phyloP scores from a whole-genome alignment of 2,329 filamentous ascomycete species.

The Fusarium heterosporum region DNA sequence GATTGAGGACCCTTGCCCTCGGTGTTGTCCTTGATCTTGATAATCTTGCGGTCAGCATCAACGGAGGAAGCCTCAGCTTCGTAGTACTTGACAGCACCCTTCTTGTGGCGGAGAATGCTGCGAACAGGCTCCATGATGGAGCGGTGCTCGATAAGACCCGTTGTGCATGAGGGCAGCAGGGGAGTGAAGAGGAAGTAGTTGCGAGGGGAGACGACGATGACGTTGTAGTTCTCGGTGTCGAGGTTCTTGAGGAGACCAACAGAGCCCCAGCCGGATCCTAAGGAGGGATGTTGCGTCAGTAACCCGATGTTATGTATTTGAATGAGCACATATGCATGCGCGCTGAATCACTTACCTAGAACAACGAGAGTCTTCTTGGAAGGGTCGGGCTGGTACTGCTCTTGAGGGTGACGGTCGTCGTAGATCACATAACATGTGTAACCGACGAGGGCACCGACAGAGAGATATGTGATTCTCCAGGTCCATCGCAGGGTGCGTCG shows the following conservation, averaged over 20 bases:
- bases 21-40: constrained; percentile 91
- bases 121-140: constrained; percentile 99
- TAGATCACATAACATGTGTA: constrained; percentile 87
- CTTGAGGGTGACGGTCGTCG: constrained; percentile 80
- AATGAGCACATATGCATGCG: constrained; percentile 11
- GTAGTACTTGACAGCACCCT: constrained; percentile 93
- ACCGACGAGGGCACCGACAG: constrained; percentile 74
- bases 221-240: constrained; percentile 99
- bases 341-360: constrained; percentile 72
- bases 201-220: constrained; percentile 95
- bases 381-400: constrained; percentile 83
- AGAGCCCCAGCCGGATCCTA: constrained; percentile 95
- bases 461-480: constrained; percentile 86
- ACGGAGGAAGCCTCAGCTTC: constrained; percentile 97
- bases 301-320: constrained; percentile 24
- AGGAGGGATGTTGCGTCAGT: constrained; percentile 41
- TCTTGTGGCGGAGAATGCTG: constrained; percentile 95
- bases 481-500: constrained; percentile 78
- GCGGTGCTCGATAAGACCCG: constrained; percentile 96
- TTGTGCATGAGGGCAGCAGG: constrained; percentile 95
- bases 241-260: constrained; percentile 98
- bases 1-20: constrained; percentile 87
- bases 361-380: constrained; percentile 97
- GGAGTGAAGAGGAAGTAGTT: constrained; percentile 99
- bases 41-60: constrained; percentile 88